Evolutionary conservation across 768 basidiomycete species (phyloP).

Genomic region (Pulveroboletus frians): DNA sequence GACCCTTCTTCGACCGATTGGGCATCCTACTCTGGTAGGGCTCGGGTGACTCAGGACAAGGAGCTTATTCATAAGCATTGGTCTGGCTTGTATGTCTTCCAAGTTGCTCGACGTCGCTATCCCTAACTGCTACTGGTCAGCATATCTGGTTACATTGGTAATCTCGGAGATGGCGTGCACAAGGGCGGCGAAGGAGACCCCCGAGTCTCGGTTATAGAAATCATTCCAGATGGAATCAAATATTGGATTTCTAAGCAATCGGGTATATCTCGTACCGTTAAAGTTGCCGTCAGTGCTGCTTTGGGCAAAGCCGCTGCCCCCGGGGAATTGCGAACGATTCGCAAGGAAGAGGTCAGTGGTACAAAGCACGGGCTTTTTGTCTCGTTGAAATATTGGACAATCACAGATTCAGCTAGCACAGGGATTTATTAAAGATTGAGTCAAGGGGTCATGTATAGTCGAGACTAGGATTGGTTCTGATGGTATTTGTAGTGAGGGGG

Average conservation of each 20-base stretch:
- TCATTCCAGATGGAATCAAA: constrained; percentile 74
- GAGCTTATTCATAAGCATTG: constrained; percentile 62
- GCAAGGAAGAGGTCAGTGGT: constrained; percentile 63
- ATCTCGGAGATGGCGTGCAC: constrained; percentile 80
- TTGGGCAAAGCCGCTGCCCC: constrained; percentile 62
- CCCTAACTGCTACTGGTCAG: constrained; percentile 30
- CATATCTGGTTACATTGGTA: constrained; percentile 75
- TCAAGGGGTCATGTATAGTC: background rate
- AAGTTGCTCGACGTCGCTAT: background rate
- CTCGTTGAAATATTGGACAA: background rate
- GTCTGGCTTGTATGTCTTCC: constrained; percentile 42
- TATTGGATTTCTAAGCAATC: constrained; percentile 73
- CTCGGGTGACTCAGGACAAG: constrained; percentile 57
- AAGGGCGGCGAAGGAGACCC: constrained; percentile 78
- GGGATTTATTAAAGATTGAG: constrained; percentile 7
- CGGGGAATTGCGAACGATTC: constrained; percentile 76
- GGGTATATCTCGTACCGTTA: constrained; percentile 49
- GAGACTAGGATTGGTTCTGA: constrained; percentile 4
- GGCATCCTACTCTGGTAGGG: constrained; percentile 76
- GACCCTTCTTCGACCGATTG: constrained; percentile 67
- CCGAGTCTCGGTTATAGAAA: constrained; percentile 71
- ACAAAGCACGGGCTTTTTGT: background rate
- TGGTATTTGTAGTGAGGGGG: constrained; percentile 15
- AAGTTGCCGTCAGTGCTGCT: constrained; percentile 54
- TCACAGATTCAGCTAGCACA: constrained; percentile 19